Percentiles rank a stretch among this genome's conserved stretches.
These are phyloP conservation scores for Fusarium sp. DNA, from an alignment of 2,329 filamentous ascomycete genomes.

Conservation along the genomic window DNA sequence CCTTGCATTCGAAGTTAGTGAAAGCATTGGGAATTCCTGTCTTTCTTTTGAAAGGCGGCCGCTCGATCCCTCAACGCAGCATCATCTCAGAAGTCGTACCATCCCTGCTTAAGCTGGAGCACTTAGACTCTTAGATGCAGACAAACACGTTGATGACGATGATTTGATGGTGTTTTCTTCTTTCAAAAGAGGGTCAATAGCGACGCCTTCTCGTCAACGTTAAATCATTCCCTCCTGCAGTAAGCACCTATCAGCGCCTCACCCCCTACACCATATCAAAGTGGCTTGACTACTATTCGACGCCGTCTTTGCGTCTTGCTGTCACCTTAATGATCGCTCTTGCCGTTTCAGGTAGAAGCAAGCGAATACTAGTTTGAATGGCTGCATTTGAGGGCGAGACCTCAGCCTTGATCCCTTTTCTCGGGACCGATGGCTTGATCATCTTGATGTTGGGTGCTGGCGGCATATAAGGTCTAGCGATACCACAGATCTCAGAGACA, in stretches of 20 bases:
- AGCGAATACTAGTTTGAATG: background rate
- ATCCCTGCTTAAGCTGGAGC: background rate
- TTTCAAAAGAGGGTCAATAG: too few relatives aligned
- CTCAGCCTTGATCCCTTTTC: background rate
- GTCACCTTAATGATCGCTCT: background rate
- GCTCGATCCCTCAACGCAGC: background rate
- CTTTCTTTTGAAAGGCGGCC: too few relatives aligned
- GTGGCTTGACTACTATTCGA: conserved; percentile 9
- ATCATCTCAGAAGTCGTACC: background rate
- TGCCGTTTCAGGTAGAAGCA: conserved; percentile 6
- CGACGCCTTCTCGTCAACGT: conserved; percentile 5
- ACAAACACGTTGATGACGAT: background rate
- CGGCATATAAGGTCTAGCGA: background rate
- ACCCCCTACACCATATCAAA: background rate
- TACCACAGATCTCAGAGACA: too few relatives aligned
- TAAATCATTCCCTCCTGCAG: background rate
- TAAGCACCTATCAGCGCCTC: background rate
- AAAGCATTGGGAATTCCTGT: too few relatives aligned
- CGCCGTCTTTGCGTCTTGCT: background rate
- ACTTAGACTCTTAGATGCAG: background rate
- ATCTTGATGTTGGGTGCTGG: background rate
- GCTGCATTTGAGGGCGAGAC: background rate
- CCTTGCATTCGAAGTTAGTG: accelerated
- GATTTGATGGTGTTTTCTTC: background rate
- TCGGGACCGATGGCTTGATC: background rate